phyloP scores from a whole-genome alignment of 495 filamentous ascomycete species.

The Neurospora tetrasperma region DNA sequence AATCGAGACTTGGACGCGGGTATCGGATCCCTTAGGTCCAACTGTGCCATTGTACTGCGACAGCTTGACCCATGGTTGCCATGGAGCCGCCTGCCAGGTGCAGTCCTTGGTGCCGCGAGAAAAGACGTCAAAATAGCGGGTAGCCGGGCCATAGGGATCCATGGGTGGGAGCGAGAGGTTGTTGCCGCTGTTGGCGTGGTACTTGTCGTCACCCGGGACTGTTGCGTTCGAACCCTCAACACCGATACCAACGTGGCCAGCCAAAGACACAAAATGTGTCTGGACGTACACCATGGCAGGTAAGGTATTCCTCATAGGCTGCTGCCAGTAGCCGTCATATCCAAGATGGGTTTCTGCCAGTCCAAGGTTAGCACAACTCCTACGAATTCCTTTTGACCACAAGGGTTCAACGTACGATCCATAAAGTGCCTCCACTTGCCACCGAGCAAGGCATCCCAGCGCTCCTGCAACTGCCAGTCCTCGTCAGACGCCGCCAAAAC shows the following conservation, averaged over 20 bases:
- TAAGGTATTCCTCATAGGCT: constrained; percentile 58
- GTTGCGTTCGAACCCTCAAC: constrained; percentile 55
- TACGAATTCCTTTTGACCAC: too few species aligned
- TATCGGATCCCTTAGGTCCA: constrained; percentile 39
- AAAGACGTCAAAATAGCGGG: constrained; percentile 60
- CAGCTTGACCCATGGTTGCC: constrained; percentile 46
- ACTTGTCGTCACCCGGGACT: constrained; percentile 57
- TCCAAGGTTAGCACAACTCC: constrained; percentile 1
- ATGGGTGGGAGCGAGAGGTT: constrained; percentile 48
- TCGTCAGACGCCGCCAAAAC: constrained; percentile 49
- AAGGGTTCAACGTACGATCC: constrained; percentile 36
- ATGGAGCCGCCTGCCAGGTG: constrained; percentile 43
- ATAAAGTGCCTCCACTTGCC: constrained; percentile 72
- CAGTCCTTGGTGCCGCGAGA: constrained; percentile 48
- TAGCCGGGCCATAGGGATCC: constrained; percentile 50
- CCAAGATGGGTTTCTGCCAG: constrained; percentile 41
- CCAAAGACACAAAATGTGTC: constrained; percentile 42
- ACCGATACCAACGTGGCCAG: constrained; percentile 55
- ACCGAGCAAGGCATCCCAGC: constrained; percentile 51
- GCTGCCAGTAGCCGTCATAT: constrained; percentile 51
- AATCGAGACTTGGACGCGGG: constrained; percentile 48
- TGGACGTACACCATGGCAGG: constrained; percentile 52
- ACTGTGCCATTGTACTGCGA: constrained; percentile 46
- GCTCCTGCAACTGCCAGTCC: constrained; percentile 50
- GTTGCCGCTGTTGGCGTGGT: constrained; percentile 46